Conservation (phyloP, 78 protist genomes). For the Corallochytrium limacisporum region DNA sequence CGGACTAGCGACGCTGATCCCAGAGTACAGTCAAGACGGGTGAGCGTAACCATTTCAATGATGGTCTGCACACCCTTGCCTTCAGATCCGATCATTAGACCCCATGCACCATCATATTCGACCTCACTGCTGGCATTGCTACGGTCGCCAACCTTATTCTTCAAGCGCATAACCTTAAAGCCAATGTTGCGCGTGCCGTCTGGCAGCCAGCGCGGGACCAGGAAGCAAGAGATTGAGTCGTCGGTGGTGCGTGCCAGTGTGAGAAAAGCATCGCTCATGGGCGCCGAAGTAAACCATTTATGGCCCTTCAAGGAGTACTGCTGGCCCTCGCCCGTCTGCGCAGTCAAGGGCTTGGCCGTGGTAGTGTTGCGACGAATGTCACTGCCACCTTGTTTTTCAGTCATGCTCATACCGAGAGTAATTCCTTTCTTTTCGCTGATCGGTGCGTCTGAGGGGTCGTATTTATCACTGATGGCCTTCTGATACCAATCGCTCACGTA, state of each 20-base stretch:
- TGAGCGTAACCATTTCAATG: conserved; percentile 23
- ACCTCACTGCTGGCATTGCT: conserved; percentile 19
- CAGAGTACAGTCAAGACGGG: not conserved
- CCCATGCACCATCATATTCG: conserved; percentile 10
- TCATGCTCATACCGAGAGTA: conserved; percentile 26
- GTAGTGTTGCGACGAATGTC: conserved; percentile 31
- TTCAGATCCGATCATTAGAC: not conserved
- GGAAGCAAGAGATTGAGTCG: not conserved
- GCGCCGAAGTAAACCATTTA: conserved; percentile 30
- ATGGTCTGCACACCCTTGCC: conserved; percentile 22
- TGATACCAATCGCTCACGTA: not conserved
- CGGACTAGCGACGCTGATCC: not conserved
- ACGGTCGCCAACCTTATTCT: conserved; percentile 19
- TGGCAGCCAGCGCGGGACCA: conserved; percentile 20
- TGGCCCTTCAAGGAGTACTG: not conserved
- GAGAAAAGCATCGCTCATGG: conserved; percentile 30
- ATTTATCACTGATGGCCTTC: not conserved
- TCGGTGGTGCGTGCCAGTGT: conserved; percentile 8
- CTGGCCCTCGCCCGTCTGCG: not conserved
- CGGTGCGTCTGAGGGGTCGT: conserved; percentile 5
- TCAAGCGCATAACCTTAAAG: conserved; percentile 3
- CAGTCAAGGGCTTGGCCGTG: not conserved
- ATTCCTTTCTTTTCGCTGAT: not conserved
- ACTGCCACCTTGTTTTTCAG: conserved; percentile 25
- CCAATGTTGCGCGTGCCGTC: not conserved